Evolutionary conservation across 176 grass and related monocot species (phyloP).

Genomic region (Oryza meridionalis): DNA sequence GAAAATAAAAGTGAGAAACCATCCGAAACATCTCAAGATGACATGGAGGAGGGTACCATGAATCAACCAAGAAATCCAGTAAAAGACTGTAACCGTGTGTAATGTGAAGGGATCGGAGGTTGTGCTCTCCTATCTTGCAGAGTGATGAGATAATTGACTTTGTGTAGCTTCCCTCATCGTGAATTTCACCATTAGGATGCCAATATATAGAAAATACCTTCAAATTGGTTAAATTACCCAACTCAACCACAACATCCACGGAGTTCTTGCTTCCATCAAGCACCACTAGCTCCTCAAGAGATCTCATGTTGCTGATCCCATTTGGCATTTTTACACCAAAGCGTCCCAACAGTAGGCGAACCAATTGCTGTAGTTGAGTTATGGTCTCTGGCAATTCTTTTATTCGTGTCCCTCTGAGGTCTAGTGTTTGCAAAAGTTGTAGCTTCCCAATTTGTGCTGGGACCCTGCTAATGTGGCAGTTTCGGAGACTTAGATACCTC

Average conservation of each 20-base stretch:
- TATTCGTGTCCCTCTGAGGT: slow-evolving; percentile 29
- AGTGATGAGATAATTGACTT: slow-evolving; percentile 35
- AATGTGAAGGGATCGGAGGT: background rate
- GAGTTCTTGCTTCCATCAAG: slow-evolving; percentile 20
- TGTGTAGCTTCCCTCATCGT: background rate
- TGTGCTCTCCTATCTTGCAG: slow-evolving; percentile 6
- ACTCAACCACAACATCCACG: slow-evolving; percentile 2
- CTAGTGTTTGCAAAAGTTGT: slow-evolving; percentile 29
- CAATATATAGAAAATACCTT: slow-evolving; percentile 31
- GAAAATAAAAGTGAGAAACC: background rate
- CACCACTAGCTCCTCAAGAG: slow-evolving; percentile 31
- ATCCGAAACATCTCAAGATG: background rate
- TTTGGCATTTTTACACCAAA: slow-evolving; percentile 13
- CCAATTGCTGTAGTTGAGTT: slow-evolving; percentile 25
- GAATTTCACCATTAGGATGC: background rate
- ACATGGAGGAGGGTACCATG: background rate
- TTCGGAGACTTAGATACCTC: slow-evolving; percentile 29
- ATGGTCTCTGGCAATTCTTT: slow-evolving; percentile 33
- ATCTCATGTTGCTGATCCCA: slow-evolving; percentile 30
- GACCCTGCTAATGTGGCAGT: background rate
- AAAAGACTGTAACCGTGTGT: background rate
- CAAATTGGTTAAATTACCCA: slow-evolving; percentile 34
- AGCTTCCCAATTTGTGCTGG: slow-evolving; percentile 31
- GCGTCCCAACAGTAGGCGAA: slow-evolving; percentile 11
- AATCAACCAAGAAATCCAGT: background rate